These are phyloP conservation scores for Ascochyta clinopodiicola DNA, from an alignment of 2,329 filamentous ascomycete genomes.

Conservation along the genomic window DNA sequence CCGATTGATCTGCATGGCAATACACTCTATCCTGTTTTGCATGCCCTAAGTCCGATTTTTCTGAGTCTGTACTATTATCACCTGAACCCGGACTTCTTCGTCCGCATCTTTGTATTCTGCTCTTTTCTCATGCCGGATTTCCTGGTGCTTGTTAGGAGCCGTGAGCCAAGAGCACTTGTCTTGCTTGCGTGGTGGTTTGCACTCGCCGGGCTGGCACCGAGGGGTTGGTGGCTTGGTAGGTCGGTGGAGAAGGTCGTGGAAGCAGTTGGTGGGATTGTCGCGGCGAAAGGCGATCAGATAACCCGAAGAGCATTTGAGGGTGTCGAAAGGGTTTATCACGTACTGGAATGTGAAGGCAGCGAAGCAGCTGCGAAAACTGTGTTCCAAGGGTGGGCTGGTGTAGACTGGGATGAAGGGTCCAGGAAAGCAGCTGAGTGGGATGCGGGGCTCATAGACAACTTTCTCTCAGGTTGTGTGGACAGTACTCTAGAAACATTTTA, in stretches of 20 bases:
- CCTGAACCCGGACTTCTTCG: slow-evolving; percentile 37
- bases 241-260: slow-evolving; percentile 26
- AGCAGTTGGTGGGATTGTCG: slow-evolving; percentile 29
- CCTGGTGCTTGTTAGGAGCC: slow-evolving; percentile 26
- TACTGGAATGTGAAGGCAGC: slow-evolving; percentile 18
- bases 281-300: slow-evolving; percentile 14
- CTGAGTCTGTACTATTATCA: slow-evolving; percentile 42
- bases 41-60: slow-evolving; percentile 42
- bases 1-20: slow-evolving; percentile 30
- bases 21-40: slow-evolving; percentile 34
- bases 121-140: slow-evolving; percentile 42
- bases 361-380: slow-evolving; percentile 33
- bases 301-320: slow-evolving; percentile 28
- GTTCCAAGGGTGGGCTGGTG: slow-evolving; percentile 37
- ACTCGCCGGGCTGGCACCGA: slow-evolving; percentile 31
- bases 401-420: slow-evolving; percentile 37
- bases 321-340: slow-evolving; percentile 26
- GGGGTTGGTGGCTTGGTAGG: slow-evolving; percentile 33
- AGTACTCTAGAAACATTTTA: too few relatives aligned
- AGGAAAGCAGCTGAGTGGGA: slow-evolving; percentile 30
- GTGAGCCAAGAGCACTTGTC: slow-evolving; percentile 36
- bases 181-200: slow-evolving; percentile 41
- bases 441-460: slow-evolving; percentile 3
- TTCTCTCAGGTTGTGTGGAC: too few relatives aligned
- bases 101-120: slow-evolving; percentile 37